Base-by-base conservation (phyloP, 306 rosid genomes). In the Sphenostylis stenocarpa region DNA sequence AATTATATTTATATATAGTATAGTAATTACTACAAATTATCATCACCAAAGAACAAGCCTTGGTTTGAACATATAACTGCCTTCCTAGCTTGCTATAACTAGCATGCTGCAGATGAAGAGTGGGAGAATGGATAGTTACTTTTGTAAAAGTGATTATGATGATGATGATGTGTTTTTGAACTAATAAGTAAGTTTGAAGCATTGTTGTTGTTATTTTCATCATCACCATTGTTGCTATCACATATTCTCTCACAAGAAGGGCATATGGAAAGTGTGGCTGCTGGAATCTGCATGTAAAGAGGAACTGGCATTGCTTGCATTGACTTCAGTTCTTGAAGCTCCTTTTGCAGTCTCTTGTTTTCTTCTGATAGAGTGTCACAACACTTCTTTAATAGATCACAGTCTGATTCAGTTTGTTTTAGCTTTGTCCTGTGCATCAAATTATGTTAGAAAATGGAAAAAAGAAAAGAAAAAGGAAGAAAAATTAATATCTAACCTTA, bases 341-440 rank as follows among this genome's bases (percentile, higher is more conserved):
- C 98, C 64, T 84, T 90, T 67, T 88, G 84, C 15, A 92, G 82
- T 63, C 77, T 88, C 60, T 76, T 88, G 85, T 92, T 95, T 64
- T 95, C 98, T 57, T 92, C 93, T 77, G 86, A 88, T 10, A 95
- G 85, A 5, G 83, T 77, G 58, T 89, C 89, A 31, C 92, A 90
- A 53, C 89, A 85, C 77, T 89, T 92, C 76, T 89, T 95, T 68
- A 90, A 28, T 12, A 80, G 23, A 81, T 95, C 97, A 72, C 81
- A 90, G 16, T 92, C 91, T 16, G 88, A 87, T 71, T 95, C 98
- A 0, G 97, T 95, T 83, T 95, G 97, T 72, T 92, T 95, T 85
- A 95, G 83, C 86, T 92, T 95, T 48, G 92, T 95, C 79, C 98
- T 94, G 66, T 51, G 3, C 43, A 29, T 60, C 3, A 1, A 60